phyloP scores from a whole-genome alignment of 352 stramenopile genomes.

The Globisporangium iwayamae region DNA sequence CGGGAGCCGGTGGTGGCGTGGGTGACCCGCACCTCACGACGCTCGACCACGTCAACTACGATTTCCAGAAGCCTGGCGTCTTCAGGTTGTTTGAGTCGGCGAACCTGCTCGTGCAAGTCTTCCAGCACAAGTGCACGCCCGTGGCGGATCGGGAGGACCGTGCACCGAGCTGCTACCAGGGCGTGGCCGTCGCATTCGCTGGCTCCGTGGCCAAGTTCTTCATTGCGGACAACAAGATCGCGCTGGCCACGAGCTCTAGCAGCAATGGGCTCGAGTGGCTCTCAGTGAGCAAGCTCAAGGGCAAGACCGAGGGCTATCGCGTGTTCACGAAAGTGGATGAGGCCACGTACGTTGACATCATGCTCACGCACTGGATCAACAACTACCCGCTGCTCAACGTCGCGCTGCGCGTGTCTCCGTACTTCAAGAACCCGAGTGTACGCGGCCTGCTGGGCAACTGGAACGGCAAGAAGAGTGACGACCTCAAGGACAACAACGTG shows the following conservation, averaged over 20 bases:
- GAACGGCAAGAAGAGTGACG: constrained; percentile 24
- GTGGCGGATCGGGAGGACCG: constrained; percentile 2
- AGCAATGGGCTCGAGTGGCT: constrained; percentile 23
- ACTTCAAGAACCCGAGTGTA: constrained; percentile 23
- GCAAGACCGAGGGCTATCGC: constrained; percentile 23
- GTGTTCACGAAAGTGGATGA: constrained; percentile 24
- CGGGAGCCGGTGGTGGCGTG: constrained; percentile 13
- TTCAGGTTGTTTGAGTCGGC: constrained; percentile 27
- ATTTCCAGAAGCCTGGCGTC: constrained; percentile 28
- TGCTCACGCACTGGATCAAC: constrained; percentile 22
- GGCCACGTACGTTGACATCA: constrained; percentile 30
- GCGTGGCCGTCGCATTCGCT: constrained; percentile 23
- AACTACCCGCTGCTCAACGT: constrained; percentile 29
- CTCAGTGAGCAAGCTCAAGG: constrained; percentile 21
- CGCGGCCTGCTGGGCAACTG: constrained; percentile 28
- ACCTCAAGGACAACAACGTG: constrained; percentile 18
- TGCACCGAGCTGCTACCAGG: constrained; percentile 27
- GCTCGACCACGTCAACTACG: constrained; percentile 27
- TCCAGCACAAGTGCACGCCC: constrained; percentile 33
- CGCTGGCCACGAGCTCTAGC: constrained; percentile 19
- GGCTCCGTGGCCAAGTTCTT: constrained; percentile 27
- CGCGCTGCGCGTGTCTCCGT: constrained; percentile 22
- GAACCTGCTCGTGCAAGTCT: constrained; percentile 26
- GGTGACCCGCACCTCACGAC: constrained; percentile 35
- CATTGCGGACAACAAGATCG: constrained; percentile 24